Percentiles rank a stretch among this genome's conserved stretches.
Conservation (phyloP, 345 rosid genomes). For the Reutealis trisperma region DNA sequence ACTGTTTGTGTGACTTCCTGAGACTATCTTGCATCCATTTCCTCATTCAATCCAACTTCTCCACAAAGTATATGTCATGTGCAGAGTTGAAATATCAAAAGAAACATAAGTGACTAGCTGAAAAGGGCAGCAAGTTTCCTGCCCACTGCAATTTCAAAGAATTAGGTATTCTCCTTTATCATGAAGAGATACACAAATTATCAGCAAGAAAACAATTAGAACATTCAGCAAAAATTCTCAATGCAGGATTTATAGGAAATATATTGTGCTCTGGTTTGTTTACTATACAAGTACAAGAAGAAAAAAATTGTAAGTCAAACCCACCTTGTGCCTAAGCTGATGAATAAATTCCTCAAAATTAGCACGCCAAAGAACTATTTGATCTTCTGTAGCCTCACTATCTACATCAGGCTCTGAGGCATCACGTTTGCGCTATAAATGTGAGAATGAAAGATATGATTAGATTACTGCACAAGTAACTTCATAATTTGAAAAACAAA, state of each 20-base stretch:
- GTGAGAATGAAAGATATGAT: background rate
- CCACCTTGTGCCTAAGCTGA: conserved; percentile 78
- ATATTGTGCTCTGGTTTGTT: background rate
- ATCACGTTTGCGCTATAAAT: conserved; percentile 58
- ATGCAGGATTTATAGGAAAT: background rate
- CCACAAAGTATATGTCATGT: background rate
- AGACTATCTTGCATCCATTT: background rate
- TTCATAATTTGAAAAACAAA: conserved; percentile 14
- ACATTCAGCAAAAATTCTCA: background rate
- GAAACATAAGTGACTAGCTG: background rate
- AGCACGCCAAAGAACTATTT: conserved; percentile 70
- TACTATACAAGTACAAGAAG: background rate
- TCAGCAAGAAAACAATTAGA: background rate
- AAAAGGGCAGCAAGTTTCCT: background rate
- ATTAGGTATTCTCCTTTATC: background rate
- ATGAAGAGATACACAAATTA: background rate
- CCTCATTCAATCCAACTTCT: background rate
- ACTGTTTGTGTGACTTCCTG: background rate
- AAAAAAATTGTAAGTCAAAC: conserved; percentile 21
- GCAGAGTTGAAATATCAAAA: background rate
- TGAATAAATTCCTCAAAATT: conserved; percentile 78
- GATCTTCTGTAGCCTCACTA: conserved; percentile 31
- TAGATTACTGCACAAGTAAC: conserved; percentile 18
- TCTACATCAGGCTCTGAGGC: conserved; percentile 40
- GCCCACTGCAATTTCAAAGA: background rate